phyloP scores from a whole-genome alignment of 306 rosid genomes.

The Purshia tridentata region DNA sequence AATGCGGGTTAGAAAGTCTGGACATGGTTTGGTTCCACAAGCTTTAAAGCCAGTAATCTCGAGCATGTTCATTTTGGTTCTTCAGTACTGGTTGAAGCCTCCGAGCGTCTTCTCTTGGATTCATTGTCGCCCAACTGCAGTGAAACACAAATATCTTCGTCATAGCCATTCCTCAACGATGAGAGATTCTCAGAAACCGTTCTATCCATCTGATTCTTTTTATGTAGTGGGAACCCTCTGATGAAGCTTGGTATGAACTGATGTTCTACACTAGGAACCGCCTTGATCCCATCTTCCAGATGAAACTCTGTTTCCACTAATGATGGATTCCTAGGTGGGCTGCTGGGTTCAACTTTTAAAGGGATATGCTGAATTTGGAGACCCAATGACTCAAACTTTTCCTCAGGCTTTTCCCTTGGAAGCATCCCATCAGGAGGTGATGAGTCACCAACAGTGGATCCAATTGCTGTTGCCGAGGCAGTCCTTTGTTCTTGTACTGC shows the following conservation, averaged over 20 bases:
- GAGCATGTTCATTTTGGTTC: conserved; percentile 47
- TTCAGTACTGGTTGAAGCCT: conserved; percentile 67
- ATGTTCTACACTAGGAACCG: conserved; percentile 74
- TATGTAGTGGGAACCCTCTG: conserved; percentile 69
- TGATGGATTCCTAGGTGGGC: conserved; percentile 50
- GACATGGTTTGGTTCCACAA: conserved; percentile 26
- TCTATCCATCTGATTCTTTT: conserved; percentile 39
- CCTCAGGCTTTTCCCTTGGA: conserved; percentile 66
- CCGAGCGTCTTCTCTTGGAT: conserved; percentile 86
- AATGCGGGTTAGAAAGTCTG: conserved; percentile 21
- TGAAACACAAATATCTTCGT: conserved; percentile 76
- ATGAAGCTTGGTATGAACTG: conserved; percentile 87
- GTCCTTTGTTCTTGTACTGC: conserved; percentile 94
- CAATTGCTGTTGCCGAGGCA: conserved; percentile 77
- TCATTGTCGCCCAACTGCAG: conserved; percentile 93
- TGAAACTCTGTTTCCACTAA: conserved; percentile 63
- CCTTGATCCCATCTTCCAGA: conserved; percentile 67
- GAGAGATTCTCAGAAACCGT: conserved; percentile 69
- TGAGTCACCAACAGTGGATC: conserved; percentile 83
- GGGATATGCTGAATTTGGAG: conserved; percentile 86
- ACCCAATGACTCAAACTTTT: conserved; percentile 82
- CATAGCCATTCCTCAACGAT: conserved; percentile 56
- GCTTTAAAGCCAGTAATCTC: conserved; percentile 20
- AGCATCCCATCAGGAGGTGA: conserved; percentile 71
- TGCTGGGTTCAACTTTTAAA: conserved; percentile 52